phyloP scores from a whole-genome alignment of 2,329 filamentous ascomycete species.

The Claviceps spartinae region DNA sequence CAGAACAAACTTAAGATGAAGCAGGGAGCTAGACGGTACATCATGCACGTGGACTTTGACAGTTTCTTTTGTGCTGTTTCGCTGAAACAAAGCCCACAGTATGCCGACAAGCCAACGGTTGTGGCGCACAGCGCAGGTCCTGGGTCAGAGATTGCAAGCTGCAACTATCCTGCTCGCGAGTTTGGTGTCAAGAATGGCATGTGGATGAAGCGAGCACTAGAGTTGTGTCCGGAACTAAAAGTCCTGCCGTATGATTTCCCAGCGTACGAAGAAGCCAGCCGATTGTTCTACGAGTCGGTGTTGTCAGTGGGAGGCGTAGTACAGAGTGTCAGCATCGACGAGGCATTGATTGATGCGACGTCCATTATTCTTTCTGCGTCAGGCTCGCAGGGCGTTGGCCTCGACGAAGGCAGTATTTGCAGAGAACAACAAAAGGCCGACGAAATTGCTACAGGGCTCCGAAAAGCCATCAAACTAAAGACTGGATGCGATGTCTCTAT shows the following conservation, averaged over 20 bases:
- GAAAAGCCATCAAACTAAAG: conserved; percentile 54
- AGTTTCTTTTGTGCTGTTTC: conserved; percentile 97
- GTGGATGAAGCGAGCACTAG: conserved; percentile 92
- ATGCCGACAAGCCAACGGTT: conserved; percentile 64
- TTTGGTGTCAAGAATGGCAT: conserved; percentile 94
- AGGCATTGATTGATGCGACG: conserved; percentile 79
- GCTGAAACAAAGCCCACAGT: conserved; percentile 60
- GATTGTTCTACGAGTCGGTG: conserved; percentile 75
- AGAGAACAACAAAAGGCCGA: conserved; percentile 70
- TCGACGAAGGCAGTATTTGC: conserved; percentile 56
- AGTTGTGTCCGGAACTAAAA: conserved; percentile 73
- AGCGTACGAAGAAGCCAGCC: conserved; percentile 84
- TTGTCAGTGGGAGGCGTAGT: conserved; percentile 68
- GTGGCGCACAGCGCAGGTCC: conserved; percentile 78
- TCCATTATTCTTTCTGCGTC: conserved; percentile 50
- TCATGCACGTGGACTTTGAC: conserved; percentile 96
- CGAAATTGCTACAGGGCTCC: conserved; percentile 49
- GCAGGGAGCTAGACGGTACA: conserved; percentile 58
- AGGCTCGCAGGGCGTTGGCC: conserved; percentile 48
- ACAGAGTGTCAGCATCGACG: conserved; percentile 94
- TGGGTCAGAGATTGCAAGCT: conserved; percentile 91
- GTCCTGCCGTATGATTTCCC: conserved; percentile 93
- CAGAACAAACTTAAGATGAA: conserved; percentile 34
- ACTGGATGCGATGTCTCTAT: conserved; percentile 85
- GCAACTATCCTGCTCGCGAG: conserved; percentile 80